Percentiles rank a stretch among this genome's conserved stretches.
phyloP scores from a whole-genome alignment of 2,329 filamentous ascomycete genomes.

The Aspergillus eucalypticola region DNA sequence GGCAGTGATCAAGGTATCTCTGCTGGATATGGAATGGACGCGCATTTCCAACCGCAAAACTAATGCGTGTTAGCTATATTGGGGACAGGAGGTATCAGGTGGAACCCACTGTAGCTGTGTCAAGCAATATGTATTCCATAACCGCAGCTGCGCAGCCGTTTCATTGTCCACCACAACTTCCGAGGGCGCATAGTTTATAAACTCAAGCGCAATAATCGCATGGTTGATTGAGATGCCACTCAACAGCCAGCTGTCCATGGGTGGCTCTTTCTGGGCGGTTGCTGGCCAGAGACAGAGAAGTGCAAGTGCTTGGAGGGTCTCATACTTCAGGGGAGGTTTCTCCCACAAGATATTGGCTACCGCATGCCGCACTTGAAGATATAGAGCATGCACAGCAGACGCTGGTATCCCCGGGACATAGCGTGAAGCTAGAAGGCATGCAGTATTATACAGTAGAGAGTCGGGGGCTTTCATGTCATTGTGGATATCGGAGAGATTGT shows the following conservation, averaged over 20 bases:
- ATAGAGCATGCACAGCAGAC: constrained; percentile 31
- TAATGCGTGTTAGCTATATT: constrained; percentile 17
- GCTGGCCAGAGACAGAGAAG: constrained; percentile 36
- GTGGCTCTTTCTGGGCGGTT: constrained; percentile 34
- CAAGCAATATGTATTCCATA: constrained; percentile 38
- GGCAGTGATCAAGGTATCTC: constrained; percentile 33
- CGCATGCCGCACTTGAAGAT: constrained; percentile 35
- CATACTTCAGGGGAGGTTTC: constrained; percentile 30
- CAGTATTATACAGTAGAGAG: constrained; percentile 36
- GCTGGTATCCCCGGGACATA: constrained; percentile 35
- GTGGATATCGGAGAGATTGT: constrained; percentile 32
- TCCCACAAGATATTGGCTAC: constrained; percentile 33
- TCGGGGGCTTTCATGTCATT: constrained; percentile 23
- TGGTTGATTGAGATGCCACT: constrained; percentile 41
- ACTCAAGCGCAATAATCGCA: constrained; percentile 28
- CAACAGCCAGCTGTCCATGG: constrained; percentile 39
- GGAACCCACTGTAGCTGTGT: constrained; percentile 35
- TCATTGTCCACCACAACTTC: constrained; percentile 31
- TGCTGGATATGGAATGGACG: constrained; percentile 32
- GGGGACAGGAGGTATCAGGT: not conserved
- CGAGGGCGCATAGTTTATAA: constrained; percentile 19
- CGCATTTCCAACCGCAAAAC: constrained; percentile 35
- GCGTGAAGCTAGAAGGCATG: constrained; percentile 35
- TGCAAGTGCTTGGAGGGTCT: constrained; percentile 34
- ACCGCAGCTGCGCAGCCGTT: constrained; percentile 31